These are phyloP conservation scores for Patellifolia procumbens DNA, from an alignment of 179 eudicot genomes.

Conservation along the genomic window DNA sequence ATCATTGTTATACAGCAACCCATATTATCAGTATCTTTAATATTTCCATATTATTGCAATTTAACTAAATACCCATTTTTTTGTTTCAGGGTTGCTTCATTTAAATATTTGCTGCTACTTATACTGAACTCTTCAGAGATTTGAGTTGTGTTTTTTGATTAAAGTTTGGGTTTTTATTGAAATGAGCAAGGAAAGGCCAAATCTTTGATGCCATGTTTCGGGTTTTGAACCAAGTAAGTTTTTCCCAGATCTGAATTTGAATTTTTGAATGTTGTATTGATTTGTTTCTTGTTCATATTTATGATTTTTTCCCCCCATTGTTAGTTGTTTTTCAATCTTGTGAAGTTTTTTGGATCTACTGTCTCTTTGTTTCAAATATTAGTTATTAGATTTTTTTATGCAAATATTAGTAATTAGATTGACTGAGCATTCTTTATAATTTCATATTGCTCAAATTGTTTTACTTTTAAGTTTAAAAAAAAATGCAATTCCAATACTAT, in stretches of 20 bases:
- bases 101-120: constrained; percentile 12
- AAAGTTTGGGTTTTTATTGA: constrained; percentile 18
- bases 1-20: constrained; percentile 25
- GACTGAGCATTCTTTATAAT: not conserved
- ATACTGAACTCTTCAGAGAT: constrained; percentile 8
- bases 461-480: not conserved
- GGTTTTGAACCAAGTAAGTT: constrained; percentile 42
- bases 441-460: constrained; percentile 5
- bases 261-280: constrained; percentile 8
- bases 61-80: not conserved
- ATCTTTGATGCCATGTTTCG: constrained; percentile 37
- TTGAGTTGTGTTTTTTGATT: constrained; percentile 12
- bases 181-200: constrained; percentile 34
- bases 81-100: constrained; percentile 14
- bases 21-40: not conserved
- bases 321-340: constrained; percentile 10
- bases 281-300: constrained; percentile 11
- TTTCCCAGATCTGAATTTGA: constrained; percentile 44
- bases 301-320: not conserved
- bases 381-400: not conserved
- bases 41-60: not conserved
- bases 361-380: constrained; percentile 26
- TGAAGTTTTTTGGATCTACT: constrained; percentile 41
- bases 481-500: constrained; percentile 5
- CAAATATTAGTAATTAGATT: constrained; percentile 14